Percentiles rank a stretch among this genome's conserved stretches.
phyloP scores from a whole-genome alignment of 2,329 filamentous ascomycete genomes.

The Botrytis sinoallii region DNA sequence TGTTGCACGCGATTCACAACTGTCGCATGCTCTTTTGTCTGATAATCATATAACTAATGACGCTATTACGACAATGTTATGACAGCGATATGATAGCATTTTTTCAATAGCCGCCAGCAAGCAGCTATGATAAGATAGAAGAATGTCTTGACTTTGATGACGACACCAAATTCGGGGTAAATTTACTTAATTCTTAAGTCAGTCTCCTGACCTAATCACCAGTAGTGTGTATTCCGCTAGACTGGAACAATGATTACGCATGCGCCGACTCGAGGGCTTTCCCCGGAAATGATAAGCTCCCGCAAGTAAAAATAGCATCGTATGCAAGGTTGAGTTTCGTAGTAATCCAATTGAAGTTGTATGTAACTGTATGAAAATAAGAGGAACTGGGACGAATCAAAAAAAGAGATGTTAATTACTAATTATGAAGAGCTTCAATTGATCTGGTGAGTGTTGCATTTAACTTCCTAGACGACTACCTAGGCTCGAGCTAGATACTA shows the following conservation, averaged over 20 bases:
- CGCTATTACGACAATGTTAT: not conserved
- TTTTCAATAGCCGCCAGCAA: not conserved
- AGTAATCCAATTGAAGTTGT: not conserved
- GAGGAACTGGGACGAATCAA: not conserved
- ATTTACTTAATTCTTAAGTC: not conserved
- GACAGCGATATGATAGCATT: not conserved
- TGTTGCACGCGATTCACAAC: slow-evolving; percentile 7
- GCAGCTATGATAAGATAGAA: not conserved
- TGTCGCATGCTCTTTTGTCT: not conserved
- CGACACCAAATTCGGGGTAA: not conserved
- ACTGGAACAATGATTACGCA: not conserved
- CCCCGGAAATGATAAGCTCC: not conserved
- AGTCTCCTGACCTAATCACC: slow-evolving; percentile 14
- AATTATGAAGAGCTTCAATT: not conserved
- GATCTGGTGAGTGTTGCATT: not conserved
- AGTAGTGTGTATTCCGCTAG: not conserved
- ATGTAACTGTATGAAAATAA: not conserved
- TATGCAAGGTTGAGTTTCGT: not conserved
- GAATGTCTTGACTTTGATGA: not conserved
- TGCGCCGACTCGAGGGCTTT: not conserved
- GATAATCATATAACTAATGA: not conserved
- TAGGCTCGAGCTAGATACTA: no score
- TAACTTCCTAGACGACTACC: not conserved
- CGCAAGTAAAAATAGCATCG: not conserved
- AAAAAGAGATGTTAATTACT: not conserved